A percentile compares a stretch with the other conserved stretches of the same genome.
phyloP scores from a whole-genome alignment of 2,329 filamentous ascomycete species.

The Phyllosticta citriasiana region DNA sequence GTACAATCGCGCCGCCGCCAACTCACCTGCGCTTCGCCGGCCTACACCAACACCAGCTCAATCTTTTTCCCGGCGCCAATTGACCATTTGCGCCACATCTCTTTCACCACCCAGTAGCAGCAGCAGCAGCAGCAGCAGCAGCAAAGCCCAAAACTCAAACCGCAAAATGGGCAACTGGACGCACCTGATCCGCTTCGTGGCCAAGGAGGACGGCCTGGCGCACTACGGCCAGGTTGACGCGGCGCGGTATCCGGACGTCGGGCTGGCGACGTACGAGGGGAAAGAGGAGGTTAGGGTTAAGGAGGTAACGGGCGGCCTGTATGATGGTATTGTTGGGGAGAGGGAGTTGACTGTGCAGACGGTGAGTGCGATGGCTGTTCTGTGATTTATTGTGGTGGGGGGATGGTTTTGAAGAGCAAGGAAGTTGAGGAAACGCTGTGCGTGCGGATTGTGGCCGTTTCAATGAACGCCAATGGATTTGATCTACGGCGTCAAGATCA shows the following conservation, averaged over 20 bases:
- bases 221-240: conserved; percentile 32
- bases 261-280: conserved; percentile 24
- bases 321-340: conserved; percentile 26
- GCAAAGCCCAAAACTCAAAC: background rate
- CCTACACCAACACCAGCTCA: too few relatives aligned
- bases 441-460: too few relatives aligned
- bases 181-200: conserved; percentile 34
- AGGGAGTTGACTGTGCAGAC: conserved; percentile 19
- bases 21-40: too few relatives aligned
- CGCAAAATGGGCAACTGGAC: conserved; percentile 23
- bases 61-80: too few relatives aligned
- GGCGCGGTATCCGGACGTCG: conserved; percentile 24
- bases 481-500: too few relatives aligned
- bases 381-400: too few relatives aligned
- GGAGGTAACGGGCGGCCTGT: conserved; percentile 26
- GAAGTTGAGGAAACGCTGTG: too few relatives aligned
- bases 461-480: background rate
- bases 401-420: too few relatives aligned
- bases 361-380: conserved; percentile 11
- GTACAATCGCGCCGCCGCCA: too few relatives aligned
- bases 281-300: conserved; percentile 23
- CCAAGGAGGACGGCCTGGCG: conserved; percentile 31
- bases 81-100: background rate
- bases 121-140: too few relatives aligned
- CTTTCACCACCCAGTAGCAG: background rate